A percentile compares a stretch with the other conserved stretches of the same genome.
phyloP scores from a whole-genome alignment of 371 early-diverging fungal species.

The Umbelopsis sp. region DNA sequence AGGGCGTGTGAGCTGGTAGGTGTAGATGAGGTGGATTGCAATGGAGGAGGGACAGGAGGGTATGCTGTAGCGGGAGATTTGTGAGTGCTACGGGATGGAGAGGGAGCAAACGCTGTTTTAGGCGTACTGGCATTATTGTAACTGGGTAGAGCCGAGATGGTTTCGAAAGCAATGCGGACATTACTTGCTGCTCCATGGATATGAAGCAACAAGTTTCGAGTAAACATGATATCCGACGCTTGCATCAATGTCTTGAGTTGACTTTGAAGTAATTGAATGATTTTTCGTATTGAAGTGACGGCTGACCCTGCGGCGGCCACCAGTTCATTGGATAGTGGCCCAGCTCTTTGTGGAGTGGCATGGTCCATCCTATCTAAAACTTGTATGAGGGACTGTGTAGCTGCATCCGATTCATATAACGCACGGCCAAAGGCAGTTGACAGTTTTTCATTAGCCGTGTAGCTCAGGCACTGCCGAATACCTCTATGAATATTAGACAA shows the following conservation, averaged over 20 bases:
- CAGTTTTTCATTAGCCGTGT: conserved; percentile 30
- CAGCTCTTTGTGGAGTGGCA: not conserved
- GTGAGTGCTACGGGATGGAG: not conserved
- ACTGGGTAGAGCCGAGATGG: conserved; percentile 29
- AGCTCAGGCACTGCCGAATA: conserved; percentile 30
- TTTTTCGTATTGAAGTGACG: conserved; percentile 32
- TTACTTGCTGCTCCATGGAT: conserved; percentile 57
- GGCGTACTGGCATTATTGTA: conserved; percentile 7
- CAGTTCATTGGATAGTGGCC: conserved; percentile 20
- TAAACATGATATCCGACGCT: conserved; percentile 42
- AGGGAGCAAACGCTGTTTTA: not conserved
- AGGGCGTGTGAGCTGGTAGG: conserved; percentile 16
- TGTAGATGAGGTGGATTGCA: conserved; percentile 23
- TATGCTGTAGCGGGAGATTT: conserved; percentile 6
- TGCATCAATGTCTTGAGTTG: conserved; percentile 34
- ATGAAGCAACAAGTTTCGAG: conserved; percentile 47
- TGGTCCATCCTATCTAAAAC: conserved; percentile 25
- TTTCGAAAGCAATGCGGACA: conserved; percentile 55
- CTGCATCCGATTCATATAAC: conserved; percentile 28
- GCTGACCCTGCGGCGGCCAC: conserved; percentile 21
- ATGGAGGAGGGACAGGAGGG: conserved; percentile 18
- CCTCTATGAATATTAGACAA: conserved; percentile 32
- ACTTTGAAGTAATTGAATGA: conserved; percentile 30
- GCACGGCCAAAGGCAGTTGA: conserved; percentile 26
- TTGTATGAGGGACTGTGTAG: conserved; percentile 25